These are phyloP conservation scores for Termitomyces sp. DNA, from an alignment of 768 basidiomycete species.

Conservation along the genomic window DNA sequence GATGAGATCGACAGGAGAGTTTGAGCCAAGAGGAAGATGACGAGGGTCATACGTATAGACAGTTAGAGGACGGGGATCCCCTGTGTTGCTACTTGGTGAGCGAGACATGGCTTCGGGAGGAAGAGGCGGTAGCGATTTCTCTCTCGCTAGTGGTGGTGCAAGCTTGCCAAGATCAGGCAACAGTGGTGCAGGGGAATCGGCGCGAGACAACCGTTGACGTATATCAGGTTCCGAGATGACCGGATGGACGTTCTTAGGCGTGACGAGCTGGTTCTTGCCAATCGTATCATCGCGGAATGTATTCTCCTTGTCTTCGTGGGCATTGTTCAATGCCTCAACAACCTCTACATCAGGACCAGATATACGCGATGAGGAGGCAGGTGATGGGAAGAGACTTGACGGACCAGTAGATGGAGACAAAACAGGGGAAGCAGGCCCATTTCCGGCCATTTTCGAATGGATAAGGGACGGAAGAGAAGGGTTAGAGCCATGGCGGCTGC, in stretches of 20 bases:
- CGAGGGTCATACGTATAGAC: constrained; percentile 62
- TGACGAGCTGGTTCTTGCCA: constrained; percentile 28
- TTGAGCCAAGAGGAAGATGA: constrained; percentile 43
- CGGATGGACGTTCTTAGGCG: constrained; percentile 46
- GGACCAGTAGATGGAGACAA: constrained; percentile 79
- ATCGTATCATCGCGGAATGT: constrained; percentile 31
- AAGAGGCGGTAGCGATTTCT: constrained; percentile 79
- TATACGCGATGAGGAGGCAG: constrained; percentile 70
- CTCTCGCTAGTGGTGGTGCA: constrained; percentile 33
- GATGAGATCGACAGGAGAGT: constrained; percentile 47
- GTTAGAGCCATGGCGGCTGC: constrained; percentile 63
- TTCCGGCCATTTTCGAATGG: constrained; percentile 47
- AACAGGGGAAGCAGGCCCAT: constrained; percentile 49
- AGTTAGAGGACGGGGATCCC: constrained; percentile 61
- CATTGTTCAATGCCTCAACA: constrained; percentile 38
- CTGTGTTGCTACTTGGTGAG: constrained; percentile 29
- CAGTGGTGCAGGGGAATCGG: constrained; percentile 28
- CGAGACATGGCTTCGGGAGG: constrained; percentile 50
- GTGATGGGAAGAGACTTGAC: constrained; percentile 73
- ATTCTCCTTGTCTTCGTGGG: constrained; percentile 44
- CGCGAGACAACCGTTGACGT: constrained; percentile 43
- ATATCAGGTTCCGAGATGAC: constrained; percentile 64
- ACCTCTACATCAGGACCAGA: constrained; percentile 57
- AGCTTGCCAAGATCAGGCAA: constrained; percentile 21
- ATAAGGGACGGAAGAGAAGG: constrained; percentile 63